These are phyloP conservation scores for Mycena alexandri DNA, from an alignment of 768 basidiomycete genomes.

Conservation along the genomic window DNA sequence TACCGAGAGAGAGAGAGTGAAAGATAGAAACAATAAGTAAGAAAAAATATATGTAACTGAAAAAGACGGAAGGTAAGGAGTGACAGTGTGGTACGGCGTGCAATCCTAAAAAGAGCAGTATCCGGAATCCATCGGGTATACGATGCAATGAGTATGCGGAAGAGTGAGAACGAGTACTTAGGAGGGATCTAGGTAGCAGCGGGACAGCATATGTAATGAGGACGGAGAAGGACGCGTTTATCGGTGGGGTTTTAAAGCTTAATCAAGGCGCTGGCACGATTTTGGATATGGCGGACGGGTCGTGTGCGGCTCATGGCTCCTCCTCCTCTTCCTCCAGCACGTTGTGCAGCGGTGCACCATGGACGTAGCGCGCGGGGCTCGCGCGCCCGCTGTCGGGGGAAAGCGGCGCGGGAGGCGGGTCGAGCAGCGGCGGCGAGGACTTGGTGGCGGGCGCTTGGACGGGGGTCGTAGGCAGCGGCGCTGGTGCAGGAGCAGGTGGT, in stretches of 20 bases:
- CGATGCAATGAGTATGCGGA: slow-evolving; percentile 14
- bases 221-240: slow-evolving; percentile 6
- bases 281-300: slow-evolving; percentile 4
- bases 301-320: slow-evolving; percentile 45
- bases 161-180: too few species aligned
- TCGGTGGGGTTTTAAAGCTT: slow-evolving; percentile 26
- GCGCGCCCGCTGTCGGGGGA: slow-evolving; percentile 66
- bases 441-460: slow-evolving; percentile 41
- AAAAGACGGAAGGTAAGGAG: slow-evolving; percentile 11
- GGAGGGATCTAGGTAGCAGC: background rate
- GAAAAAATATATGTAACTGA: background rate
- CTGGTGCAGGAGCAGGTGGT: slow-evolving; percentile 43
- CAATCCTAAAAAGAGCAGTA: background rate
- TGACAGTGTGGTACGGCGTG: background rate
- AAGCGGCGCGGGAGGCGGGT: slow-evolving; percentile 49
- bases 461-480: slow-evolving; percentile 32
- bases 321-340: slow-evolving; percentile 89
- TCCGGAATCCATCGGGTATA: slow-evolving; percentile 36
- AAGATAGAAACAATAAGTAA: background rate
- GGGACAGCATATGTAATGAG: slow-evolving; percentile 19
- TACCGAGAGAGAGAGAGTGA: slow-evolving; percentile 2
- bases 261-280: slow-evolving; percentile 15
- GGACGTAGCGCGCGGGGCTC: slow-evolving; percentile 81
- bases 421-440: slow-evolving; percentile 44
- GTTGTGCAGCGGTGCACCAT: slow-evolving; percentile 89